A percentile compares a stretch with the other conserved stretches of the same genome.
Conservation (phyloP, 495 filamentous ascomycete species). For the Penicillium diatomitis region DNA sequence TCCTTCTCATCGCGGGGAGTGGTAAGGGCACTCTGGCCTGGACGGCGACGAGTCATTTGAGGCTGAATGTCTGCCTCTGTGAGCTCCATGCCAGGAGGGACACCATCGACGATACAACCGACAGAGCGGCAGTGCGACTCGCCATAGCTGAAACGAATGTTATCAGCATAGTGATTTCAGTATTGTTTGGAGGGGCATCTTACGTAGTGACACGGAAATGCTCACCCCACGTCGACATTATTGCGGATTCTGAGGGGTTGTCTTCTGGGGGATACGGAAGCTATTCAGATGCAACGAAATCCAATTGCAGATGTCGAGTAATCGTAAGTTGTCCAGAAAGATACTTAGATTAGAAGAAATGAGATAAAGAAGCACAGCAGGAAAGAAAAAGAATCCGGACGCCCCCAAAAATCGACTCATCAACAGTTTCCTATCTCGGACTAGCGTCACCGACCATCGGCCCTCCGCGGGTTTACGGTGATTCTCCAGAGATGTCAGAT, state of each 20-base stretch:
- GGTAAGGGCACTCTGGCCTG: conserved; percentile 82
- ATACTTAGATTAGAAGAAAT: neutral
- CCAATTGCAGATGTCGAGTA: too few relatives aligned
- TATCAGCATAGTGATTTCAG: conserved; percentile 3
- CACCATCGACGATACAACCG: conserved; percentile 81
- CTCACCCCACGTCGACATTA: conserved; percentile 87
- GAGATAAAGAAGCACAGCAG: neutral
- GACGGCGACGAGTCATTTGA: conserved; percentile 84
- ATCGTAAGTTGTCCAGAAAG: too few relatives aligned
- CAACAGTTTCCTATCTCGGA: conserved; percentile 19
- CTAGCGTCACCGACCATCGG: conserved; percentile 28
- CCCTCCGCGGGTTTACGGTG: conserved; percentile 1
- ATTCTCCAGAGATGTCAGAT: conserved; percentile 4
- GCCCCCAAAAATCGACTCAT: conserved; percentile 19
- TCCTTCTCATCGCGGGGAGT: conserved; percentile 94
- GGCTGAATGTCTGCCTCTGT: conserved; percentile 88
- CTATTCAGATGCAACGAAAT: too few relatives aligned
- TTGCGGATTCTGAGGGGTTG: conserved; percentile 1
- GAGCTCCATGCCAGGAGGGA: conserved; percentile 81
- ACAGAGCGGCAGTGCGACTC: conserved; percentile 90
- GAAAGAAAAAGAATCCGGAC: conserved; percentile 5
- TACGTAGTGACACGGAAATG: conserved; percentile 82
- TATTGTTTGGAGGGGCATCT: conserved; percentile 19
- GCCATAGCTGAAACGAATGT: conserved; percentile 54
- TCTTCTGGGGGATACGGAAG: too few relatives aligned